Evolutionary conservation across 2,329 filamentous ascomycete species (phyloP).

Genomic region (Cercospora sp.): DNA sequence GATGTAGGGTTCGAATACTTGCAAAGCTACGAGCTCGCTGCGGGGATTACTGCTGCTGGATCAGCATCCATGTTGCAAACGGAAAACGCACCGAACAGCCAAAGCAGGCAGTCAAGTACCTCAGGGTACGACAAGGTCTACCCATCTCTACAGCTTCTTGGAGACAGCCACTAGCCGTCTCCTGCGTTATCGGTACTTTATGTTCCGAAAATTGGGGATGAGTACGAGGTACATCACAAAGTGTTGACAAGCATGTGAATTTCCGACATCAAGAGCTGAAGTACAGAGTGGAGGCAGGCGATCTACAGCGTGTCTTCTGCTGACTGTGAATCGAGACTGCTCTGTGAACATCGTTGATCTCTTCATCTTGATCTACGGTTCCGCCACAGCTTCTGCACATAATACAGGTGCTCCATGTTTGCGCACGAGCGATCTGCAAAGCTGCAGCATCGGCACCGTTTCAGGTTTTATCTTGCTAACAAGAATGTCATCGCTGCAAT

Average conservation of each 20-base stretch:
- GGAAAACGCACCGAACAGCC: neutral
- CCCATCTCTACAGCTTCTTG: neutral
- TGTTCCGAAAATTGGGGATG: neutral
- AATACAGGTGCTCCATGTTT: neutral
- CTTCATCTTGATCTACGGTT: conserved; percentile 2
- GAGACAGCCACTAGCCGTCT: neutral
- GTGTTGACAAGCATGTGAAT: neutral
- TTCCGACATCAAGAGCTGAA: neutral
- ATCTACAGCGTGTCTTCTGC: conserved; percentile 3
- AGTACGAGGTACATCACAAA: neutral
- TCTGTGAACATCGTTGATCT: neutral
- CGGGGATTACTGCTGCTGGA: neutral
- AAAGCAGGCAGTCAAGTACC: conserved; percentile 5
- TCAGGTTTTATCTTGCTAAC: neutral
- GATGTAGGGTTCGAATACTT: neutral
- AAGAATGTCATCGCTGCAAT: neutral
- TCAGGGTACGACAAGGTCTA: neutral
- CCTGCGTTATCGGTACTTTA: neutral
- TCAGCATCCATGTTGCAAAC: conserved; percentile 2
- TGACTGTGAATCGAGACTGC: neutral
- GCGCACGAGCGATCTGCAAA: conserved; percentile 6
- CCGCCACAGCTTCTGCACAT: conserved; percentile 7
- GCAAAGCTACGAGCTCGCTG: neutral
- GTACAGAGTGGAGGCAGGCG: neutral
- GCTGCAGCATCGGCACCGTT: neutral